Evolutionary conservation across 306 rosid species (phyloP).

Genomic region (Pyrus bretschneideri): DNA sequence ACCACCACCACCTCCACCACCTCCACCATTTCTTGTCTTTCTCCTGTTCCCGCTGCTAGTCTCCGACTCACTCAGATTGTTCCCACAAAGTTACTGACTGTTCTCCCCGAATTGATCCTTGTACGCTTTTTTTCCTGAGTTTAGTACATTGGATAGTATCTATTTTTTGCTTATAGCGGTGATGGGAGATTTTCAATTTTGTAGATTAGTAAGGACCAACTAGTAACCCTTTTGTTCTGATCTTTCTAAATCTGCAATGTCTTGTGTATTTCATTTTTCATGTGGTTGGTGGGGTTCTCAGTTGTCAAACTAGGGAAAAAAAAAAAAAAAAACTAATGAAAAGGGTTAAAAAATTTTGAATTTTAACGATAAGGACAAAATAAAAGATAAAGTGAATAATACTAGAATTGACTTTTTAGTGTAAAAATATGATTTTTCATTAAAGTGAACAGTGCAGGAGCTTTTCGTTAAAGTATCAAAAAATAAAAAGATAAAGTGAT

Average conservation of each 20-base stretch:
- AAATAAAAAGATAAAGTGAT: conserved; percentile 7
- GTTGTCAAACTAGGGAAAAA: background rate
- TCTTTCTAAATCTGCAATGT: background rate
- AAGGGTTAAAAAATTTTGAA: no score
- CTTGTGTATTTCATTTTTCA: background rate
- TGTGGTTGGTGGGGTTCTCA: conserved; percentile 15
- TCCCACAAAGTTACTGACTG: background rate
- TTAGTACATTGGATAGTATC: conserved; percentile 16
- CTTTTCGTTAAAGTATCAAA: background rate
- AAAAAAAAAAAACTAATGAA: background rate
- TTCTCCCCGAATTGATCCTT: background rate
- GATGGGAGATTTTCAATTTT: background rate
- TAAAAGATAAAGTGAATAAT: no score
- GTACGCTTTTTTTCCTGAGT: background rate
- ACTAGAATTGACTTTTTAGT: no score
- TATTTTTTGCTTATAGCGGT: background rate
- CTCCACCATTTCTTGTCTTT: conserved; percentile 50
- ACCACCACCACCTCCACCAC: conserved; percentile 66
- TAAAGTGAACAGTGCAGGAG: no score
- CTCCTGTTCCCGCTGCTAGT: conserved; percentile 22
- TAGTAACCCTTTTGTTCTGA: background rate
- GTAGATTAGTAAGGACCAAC: background rate
- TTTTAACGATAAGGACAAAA: no score
- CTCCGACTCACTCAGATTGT: conserved; percentile 1
- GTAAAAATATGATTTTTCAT: no score